Base-by-base conservation (phyloP, 2,329 filamentous ascomycete species). In the Xylariaceae sp. region DNA sequence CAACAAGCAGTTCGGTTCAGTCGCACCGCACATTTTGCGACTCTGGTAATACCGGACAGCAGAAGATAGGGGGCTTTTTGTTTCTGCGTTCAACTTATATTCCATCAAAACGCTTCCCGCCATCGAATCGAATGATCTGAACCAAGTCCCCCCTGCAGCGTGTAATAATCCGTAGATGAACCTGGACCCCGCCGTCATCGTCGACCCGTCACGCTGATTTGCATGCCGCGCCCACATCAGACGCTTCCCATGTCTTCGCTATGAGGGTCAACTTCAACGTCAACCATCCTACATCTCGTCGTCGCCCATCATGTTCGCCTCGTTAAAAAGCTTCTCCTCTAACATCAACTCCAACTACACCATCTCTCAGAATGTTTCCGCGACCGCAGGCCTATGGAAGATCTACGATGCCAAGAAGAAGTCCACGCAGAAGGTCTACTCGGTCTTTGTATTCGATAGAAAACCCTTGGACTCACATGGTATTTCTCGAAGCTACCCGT, bases 381-480 rank as follows among this genome's bases (percentile, higher is more conserved):
- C 91, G 55, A 85, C 85, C 55, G 90, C 92, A 13, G 94, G 94
- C 15, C 90, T 92, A 60, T 99, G 94, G 94, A 96, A 92, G 78
- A 94, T 99, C 70, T 93, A 93, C 81, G 92, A 97, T 77, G 92
- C 90, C 60, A 97, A 96, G 80, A 95, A 95, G 78, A 97, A 97
- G 77, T 91, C 89, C 35, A 96, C 92, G 0, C 90, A 90, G 66
- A 96, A 94, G 73, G 75, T 87, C 6, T 94, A 88, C 57, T 97
- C 92, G 13, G 87, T 97, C 66, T 99, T 97, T 70, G 87, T 97
- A 65, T 97, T 97, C 73, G 94, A 99, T 66, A 88, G 86, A 72
- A 96, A 95, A 76, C 84, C 85, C 0, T 78, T 99, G 57, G 92
- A 97, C 59, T 78, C 84, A 8, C 82, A 87, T 60, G 81, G 66